A percentile compares a stretch with the other conserved stretches of the same genome.
Evolutionary conservation across 352 stramenopile genomes (phyloP).

Genomic region (Paralagenidium karlingii): DNA sequence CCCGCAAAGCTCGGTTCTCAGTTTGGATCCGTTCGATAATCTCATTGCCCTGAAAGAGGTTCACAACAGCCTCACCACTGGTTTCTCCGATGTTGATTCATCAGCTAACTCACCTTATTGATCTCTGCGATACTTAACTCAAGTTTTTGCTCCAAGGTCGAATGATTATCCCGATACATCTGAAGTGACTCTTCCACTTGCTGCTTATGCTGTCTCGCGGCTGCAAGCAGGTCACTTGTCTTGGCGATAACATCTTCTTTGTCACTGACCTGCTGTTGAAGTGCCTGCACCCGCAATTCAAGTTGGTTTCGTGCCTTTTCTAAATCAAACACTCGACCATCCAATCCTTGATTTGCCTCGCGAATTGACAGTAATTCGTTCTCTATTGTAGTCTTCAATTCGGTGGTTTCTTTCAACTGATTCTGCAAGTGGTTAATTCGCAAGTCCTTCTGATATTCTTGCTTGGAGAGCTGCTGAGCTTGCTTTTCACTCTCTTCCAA

Average conservation of each 20-base stretch:
- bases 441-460: constrained; percentile 70
- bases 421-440: constrained; percentile 55
- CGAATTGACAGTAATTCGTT: constrained; percentile 43
- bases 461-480: constrained; percentile 44
- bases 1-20: constrained; percentile 61
- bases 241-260: constrained; percentile 69
- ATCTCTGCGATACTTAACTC: constrained; percentile 84
- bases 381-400: constrained; percentile 19
- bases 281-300: constrained; percentile 44
- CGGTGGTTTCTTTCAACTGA: constrained; percentile 43
- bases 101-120: constrained; percentile 70
- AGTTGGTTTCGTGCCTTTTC: constrained; percentile 76
- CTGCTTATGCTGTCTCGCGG: constrained; percentile 56
- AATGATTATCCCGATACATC: constrained; percentile 80
- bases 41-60: constrained; percentile 76
- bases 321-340: constrained; percentile 65
- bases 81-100: no score
- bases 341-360: constrained; percentile 65
- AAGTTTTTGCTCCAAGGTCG: constrained; percentile 74
- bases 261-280: constrained; percentile 66
- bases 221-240: constrained; percentile 52
- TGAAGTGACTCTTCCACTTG: constrained; percentile 79
- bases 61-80: no score
- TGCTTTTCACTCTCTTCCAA: constrained; percentile 44
- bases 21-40: constrained; percentile 84